Base-by-base conservation (phyloP, 176 grass and related monocot species). In the Saccharum officinarum region DNA sequence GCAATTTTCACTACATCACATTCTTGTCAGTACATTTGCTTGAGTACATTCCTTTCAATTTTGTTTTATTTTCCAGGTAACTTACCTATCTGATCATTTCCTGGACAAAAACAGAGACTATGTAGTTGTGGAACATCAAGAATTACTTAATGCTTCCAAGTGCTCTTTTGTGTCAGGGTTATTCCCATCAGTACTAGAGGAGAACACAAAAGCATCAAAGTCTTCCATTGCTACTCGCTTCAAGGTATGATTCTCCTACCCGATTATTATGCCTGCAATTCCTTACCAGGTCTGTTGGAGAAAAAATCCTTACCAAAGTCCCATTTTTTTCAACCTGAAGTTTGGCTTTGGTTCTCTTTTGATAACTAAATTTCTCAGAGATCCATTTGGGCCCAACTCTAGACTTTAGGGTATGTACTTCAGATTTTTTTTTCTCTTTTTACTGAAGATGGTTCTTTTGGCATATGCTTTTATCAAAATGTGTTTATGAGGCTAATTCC, bases 61-160 rank as follows among this genome's bases (percentile, higher is more conserved):
- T 81, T 54, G 31, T 61, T 60, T 33, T 76, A 80, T 57, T 12
- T 82, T 83, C 82, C 87, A 97, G 94, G 94, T 97, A 86, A 90
- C 36, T 18, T 97, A 97, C 88, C 85, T 94, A 45, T 91, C 94
- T 82, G 89, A 94, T 82, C 68, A 97, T 74, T 97, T 97, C 79
- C 82, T 97, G 75, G 94, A 97, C 82, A 97, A 97, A 86, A 97
- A 97, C 83, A 97, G 93, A 86, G 94, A 97, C 78, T 97, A 94
- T 94, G 94, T 97, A 69, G 89, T 97, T 38, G 80, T 84, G 62
- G 94, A 97, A 87, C 94, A 97, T 83, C 83, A 97, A 71, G 87
- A 90, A 60, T 88, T 97, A 83, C 88, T 97, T 46, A 97, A 97
- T 90, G 92, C 87, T 77, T 97, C 94, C 60, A 90, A 76, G 49